A percentile compares a stretch with the other conserved stretches of the same genome.
phyloP scores from a whole-genome alignment of 371 early-diverging fungal species.

The Rhizomucor pusillus region DNA sequence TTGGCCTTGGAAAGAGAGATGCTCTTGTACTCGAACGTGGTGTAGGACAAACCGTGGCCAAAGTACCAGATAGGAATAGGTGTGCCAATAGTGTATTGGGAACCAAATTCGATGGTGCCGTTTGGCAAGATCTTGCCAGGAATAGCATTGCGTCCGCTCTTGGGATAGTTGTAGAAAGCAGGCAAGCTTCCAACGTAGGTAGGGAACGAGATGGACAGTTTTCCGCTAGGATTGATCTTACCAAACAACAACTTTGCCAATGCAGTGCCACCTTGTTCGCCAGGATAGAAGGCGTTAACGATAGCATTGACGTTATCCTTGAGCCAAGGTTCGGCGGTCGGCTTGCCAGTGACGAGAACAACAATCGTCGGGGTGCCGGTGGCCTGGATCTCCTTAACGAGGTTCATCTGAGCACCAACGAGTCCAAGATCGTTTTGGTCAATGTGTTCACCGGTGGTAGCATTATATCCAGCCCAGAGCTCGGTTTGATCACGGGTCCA shows the following conservation, averaged over 20 bases:
- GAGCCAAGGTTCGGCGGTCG: conserved; percentile 39
- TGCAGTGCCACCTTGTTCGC: conserved; percentile 45
- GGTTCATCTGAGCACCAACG: conserved; percentile 17
- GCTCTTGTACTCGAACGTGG: conserved; percentile 38
- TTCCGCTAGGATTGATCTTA: conserved; percentile 50
- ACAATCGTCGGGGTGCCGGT: conserved; percentile 41
- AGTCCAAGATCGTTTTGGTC: conserved; percentile 21
- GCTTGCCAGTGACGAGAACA: conserved; percentile 30
- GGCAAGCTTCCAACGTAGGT: conserved; percentile 21
- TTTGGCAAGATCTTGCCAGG: conserved; percentile 17
- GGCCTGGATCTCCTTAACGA: conserved; percentile 36
- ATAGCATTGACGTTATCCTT: conserved; percentile 40
- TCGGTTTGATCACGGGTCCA: conserved; percentile 22
- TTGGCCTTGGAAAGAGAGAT: conserved; percentile 17
- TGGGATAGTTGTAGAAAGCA: conserved; percentile 21
- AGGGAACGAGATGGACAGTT: conserved; percentile 31
- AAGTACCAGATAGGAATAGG: conserved; percentile 42
- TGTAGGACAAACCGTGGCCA: conserved; percentile 54
- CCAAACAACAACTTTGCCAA: conserved; percentile 51
- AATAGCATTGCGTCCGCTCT: conserved; percentile 13
- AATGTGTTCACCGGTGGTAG: conserved; percentile 25
- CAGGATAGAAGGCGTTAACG: conserved; percentile 41
- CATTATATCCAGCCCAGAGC: conserved; percentile 18
- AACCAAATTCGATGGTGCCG: conserved; percentile 20
- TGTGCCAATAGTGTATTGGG: conserved; percentile 21